phyloP scores from a whole-genome alignment of 2,329 filamentous ascomycete genomes.

The Onygenales sp. region DNA sequence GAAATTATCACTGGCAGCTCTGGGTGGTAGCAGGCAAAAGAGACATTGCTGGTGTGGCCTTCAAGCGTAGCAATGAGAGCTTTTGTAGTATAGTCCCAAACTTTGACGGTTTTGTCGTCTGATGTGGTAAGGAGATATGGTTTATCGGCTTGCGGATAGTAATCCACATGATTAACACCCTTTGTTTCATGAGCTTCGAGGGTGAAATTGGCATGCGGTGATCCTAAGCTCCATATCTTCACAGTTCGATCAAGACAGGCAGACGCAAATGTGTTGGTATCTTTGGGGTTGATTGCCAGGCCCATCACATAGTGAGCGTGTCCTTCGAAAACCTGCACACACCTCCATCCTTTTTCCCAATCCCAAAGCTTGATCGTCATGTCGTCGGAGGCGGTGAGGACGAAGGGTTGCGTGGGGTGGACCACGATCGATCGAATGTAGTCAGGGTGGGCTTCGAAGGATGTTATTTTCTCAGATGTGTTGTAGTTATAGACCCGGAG shows the following conservation, averaged over 20 bases:
- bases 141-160: constrained; percentile 59
- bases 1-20: constrained; percentile 96
- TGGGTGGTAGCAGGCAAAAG: constrained; percentile 95
- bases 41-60: constrained; percentile 95
- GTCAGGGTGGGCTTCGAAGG: constrained; percentile 94
- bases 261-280: constrained; percentile 85
- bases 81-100: constrained; percentile 99
- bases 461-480: constrained; percentile 95
- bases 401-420: constrained; percentile 90
- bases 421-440: constrained; percentile 96
- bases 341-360: constrained; percentile 98
- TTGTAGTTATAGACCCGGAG: constrained; percentile 97
- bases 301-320: constrained; percentile 98
- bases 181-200: constrained; percentile 95
- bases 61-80: constrained; percentile 92
- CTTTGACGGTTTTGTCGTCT: constrained; percentile 91
- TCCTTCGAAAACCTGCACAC: constrained; percentile 91
- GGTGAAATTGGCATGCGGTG: constrained; percentile 89
- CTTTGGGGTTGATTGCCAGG: constrained; percentile 93
- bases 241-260: constrained; percentile 94
- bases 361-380: constrained; percentile 99
- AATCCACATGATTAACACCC: constrained; percentile 97
- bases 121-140: constrained; percentile 91
- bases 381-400: constrained; percentile 92
- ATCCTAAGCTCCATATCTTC: constrained; percentile 95